phyloP scores from a whole-genome alignment of 1,284 basidiomycete species.

The Coniferiporia weirii region DNA sequence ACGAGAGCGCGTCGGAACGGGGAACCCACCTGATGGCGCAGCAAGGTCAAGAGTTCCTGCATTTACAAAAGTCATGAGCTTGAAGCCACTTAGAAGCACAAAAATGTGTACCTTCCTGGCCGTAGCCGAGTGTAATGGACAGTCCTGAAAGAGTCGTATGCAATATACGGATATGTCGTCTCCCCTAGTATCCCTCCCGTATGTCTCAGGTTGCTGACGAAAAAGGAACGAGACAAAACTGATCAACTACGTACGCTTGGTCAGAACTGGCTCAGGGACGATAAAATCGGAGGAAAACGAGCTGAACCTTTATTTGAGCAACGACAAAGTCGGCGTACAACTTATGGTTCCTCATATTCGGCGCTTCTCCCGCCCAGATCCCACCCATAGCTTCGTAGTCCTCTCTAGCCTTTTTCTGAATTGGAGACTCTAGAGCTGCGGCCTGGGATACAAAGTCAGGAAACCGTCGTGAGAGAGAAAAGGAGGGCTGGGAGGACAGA shows the following conservation, averaged over 20 bases:
- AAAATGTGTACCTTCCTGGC: slow-evolving; percentile 60
- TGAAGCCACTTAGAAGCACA: neutral
- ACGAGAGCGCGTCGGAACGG: slow-evolving; percentile 80
- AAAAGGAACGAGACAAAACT: slow-evolving; percentile 93
- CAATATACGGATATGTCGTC: slow-evolving; percentile 80
- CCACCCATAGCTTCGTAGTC: slow-evolving; percentile 75
- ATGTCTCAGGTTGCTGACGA: slow-evolving; percentile 64
- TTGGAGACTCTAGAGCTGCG: slow-evolving; percentile 78
- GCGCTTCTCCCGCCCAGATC: slow-evolving; percentile 84
- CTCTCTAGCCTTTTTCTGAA: slow-evolving; percentile 80
- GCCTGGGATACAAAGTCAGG: slow-evolving; percentile 30
- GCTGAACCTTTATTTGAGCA: slow-evolving; percentile 84
- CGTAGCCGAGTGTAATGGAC: slow-evolving; percentile 82
- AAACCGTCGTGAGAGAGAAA: slow-evolving; percentile 27
- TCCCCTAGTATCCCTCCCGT: slow-evolving; percentile 60
- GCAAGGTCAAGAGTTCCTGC: slow-evolving; percentile 90
- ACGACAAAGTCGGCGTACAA: slow-evolving; percentile 88
- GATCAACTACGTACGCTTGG: slow-evolving; percentile 60
- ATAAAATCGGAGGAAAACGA: neutral
- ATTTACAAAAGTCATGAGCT: slow-evolving; percentile 8
- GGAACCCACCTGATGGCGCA: slow-evolving; percentile 85
- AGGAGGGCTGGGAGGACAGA: slow-evolving; percentile 26
- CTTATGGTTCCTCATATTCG: slow-evolving; percentile 68
- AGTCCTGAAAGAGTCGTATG: slow-evolving; percentile 89
- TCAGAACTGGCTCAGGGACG: neutral